Percentiles rank a stretch among this genome's conserved stretches.
These are phyloP conservation scores for Lepiota venenata DNA, from an alignment of 768 basidiomycete species.

Conservation along the genomic window DNA sequence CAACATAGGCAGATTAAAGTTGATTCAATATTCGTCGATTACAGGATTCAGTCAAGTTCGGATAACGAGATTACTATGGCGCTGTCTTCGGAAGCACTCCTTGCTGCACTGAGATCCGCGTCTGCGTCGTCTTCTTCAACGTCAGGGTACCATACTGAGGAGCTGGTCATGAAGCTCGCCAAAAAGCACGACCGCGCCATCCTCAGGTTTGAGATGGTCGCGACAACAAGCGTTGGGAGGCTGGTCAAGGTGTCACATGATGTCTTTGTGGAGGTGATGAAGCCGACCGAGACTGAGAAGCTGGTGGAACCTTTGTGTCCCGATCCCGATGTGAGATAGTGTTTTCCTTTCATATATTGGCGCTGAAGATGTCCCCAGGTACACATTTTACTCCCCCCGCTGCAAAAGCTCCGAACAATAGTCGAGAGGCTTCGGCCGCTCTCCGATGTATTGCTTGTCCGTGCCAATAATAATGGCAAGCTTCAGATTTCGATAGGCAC, in stretches of 20 bases:
- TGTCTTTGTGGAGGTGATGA: slow-evolving; percentile 79
- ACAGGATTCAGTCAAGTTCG: slow-evolving; percentile 86
- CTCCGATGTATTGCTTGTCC: slow-evolving; percentile 65
- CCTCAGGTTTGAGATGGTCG: slow-evolving; percentile 72
- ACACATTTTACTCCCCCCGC: slow-evolving; percentile 72
- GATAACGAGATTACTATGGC: slow-evolving; percentile 76
- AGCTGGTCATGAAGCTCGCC: slow-evolving; percentile 79
- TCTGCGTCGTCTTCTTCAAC: slow-evolving; percentile 40
- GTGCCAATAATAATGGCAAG: slow-evolving; percentile 62
- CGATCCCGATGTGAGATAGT: slow-evolving; percentile 67
- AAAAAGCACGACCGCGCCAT: slow-evolving; percentile 83
- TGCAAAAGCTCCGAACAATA: slow-evolving; percentile 74
- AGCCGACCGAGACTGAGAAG: slow-evolving; percentile 65
- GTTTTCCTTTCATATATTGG: neutral
- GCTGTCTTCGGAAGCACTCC: slow-evolving; percentile 71
- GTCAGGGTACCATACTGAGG: slow-evolving; percentile 50
- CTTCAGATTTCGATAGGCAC: slow-evolving; percentile 55
- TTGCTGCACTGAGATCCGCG: slow-evolving; percentile 68
- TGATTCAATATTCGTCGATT: slow-evolving; percentile 64
- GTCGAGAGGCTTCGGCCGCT: slow-evolving; percentile 71
- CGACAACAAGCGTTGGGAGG: slow-evolving; percentile 59
- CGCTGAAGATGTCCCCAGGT: slow-evolving; percentile 40
- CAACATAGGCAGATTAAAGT: slow-evolving; percentile 56
- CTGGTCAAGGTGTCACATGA: slow-evolving; percentile 71
- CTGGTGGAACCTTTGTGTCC: slow-evolving; percentile 83